Conservation (phyloP, 768 basidiomycete genomes). For the Boletus huronensis region DNA sequence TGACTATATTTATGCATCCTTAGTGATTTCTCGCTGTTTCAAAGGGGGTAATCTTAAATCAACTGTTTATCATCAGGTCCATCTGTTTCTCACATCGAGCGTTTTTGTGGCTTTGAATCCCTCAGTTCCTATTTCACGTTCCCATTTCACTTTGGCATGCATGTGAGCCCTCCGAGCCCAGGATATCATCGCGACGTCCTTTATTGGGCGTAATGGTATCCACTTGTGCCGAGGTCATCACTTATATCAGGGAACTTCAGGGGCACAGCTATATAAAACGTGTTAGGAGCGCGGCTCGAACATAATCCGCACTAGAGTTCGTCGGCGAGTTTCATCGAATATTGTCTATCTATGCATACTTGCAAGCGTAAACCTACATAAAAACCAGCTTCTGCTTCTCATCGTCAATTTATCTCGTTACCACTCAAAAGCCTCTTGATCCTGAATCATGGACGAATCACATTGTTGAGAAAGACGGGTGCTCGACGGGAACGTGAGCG, state of each 20-base stretch:
- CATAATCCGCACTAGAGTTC: conserved; percentile 10
- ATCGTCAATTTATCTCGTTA: neutral
- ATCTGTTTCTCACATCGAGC: conserved; percentile 5
- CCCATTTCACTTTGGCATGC: conserved; percentile 4
- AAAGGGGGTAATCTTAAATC: neutral
- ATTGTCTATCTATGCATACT: conserved; percentile 10
- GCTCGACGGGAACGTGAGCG: neutral
- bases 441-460: neutral
- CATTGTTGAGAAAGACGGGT: neutral
- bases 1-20: neutral
- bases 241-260: neutral
- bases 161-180: conserved; percentile 1
- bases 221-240: neutral
- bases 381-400: neutral
- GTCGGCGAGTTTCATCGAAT: conserved; percentile 1
- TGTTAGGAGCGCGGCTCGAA: neutral
- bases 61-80: neutral
- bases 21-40: conserved; percentile 22
- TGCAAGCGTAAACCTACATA: neutral
- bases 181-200: neutral
- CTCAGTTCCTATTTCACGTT: neutral
- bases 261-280: conserved; percentile 4
- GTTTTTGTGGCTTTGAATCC: neutral
- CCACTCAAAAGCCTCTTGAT: neutral
- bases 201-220: conserved; percentile 2